Evolutionary conservation across 2,329 filamentous ascomycete species (phyloP), one percentile per base, ranked within the genome.

Genomic region (Thyridium curvatum): DNA sequence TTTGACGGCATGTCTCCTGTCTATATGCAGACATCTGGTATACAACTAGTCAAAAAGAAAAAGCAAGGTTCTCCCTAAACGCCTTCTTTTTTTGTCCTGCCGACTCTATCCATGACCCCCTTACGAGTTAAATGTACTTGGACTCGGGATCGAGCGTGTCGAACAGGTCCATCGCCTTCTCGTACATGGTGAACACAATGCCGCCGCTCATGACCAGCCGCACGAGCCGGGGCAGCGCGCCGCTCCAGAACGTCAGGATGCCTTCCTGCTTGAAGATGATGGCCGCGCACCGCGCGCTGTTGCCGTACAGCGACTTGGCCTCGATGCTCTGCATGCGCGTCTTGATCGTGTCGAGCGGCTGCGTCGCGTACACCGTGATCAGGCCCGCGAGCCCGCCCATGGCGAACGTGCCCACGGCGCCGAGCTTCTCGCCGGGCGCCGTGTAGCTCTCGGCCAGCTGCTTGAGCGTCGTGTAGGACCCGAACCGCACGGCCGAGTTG

Each of bases 101-200:
- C n/a, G n/a, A n/a, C n/a, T n/a, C n/a, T n/a, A n/a, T n/a, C n/a
- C n/a, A n/a, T n/a, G n/a, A n/a, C n/a, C n/a, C n/a, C n/a, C n/a
- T n/a, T 12, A 6, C 21, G 8, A 17, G 41, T 54, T 68, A 94
- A 46, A 97, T 77, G 57, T 94, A 96, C 59, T 74, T 84, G 56
- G 81, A 80, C 53, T 94, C 77, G 1, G 93, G 93, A 59, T 98
- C 93, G 38, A 90, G 42, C 54, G 60, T 71, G 52, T 87, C 78
- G 69, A 98, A 79, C 41, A 89, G 53, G 38, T 96, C 91, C 71
- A 97, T 97, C 42, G 84, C 86, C 75, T 96, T 96, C 69, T 97
- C 91, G 60, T 96, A 93, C 82, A 97, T 94, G 16, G 93, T 94
- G 57, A 98, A 98, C 31, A 98, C 93, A 55, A 98, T 95, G 14